phyloP scores from a whole-genome alignment of 2,329 filamentous ascomycete genomes.

The Gnomoniopsis sp. region DNA sequence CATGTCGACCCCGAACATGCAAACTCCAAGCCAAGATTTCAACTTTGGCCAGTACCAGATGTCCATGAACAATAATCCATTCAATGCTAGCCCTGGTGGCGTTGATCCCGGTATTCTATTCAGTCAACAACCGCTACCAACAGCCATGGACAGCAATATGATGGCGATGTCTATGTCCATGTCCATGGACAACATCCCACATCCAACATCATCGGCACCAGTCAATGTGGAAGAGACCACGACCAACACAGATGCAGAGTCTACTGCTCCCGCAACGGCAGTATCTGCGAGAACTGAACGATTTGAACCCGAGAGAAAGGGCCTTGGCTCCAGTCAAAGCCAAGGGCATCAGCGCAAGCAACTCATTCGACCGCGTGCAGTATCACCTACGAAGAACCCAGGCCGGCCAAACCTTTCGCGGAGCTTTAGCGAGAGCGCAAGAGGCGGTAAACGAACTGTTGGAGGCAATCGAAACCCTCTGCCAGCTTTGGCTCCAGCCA shows the following conservation, averaged over 20 bases:
- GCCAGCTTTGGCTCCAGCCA: slow-evolving; percentile 46
- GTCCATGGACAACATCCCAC: slow-evolving; percentile 9
- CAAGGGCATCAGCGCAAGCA: slow-evolving; percentile 37
- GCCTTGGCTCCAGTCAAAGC: slow-evolving; percentile 27
- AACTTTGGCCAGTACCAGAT: slow-evolving; percentile 40
- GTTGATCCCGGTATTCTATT: slow-evolving; percentile 60
- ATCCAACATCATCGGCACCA: slow-evolving; percentile 19
- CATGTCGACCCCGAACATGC: slow-evolving; percentile 27
- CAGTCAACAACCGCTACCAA: slow-evolving; percentile 45
- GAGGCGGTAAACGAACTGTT: slow-evolving; percentile 40
- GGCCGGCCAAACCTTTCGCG: slow-evolving; percentile 48
- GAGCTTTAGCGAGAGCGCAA: slow-evolving; percentile 49
- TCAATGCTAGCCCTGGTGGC: slow-evolving; percentile 44
- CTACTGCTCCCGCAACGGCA: slow-evolving; percentile 26
- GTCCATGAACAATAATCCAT: slow-evolving; percentile 46
- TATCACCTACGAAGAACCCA: slow-evolving; percentile 49
- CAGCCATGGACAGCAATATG: slow-evolving; percentile 36
- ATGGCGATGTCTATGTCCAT: slow-evolving; percentile 9
- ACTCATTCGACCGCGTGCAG: slow-evolving; percentile 38
- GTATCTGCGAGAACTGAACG: slow-evolving; percentile 32
- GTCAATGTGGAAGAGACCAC: slow-evolving; percentile 1
- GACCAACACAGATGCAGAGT: slow-evolving; percentile 20
- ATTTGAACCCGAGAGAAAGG: slow-evolving; percentile 43
- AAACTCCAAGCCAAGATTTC: slow-evolving; percentile 22
- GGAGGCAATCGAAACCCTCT: slow-evolving; percentile 34